A percentile compares a stretch with the other conserved stretches of the same genome.
Evolutionary conservation across 495 filamentous ascomycete species (phyloP).

Genomic region (Aspergillus mulundensis): DNA sequence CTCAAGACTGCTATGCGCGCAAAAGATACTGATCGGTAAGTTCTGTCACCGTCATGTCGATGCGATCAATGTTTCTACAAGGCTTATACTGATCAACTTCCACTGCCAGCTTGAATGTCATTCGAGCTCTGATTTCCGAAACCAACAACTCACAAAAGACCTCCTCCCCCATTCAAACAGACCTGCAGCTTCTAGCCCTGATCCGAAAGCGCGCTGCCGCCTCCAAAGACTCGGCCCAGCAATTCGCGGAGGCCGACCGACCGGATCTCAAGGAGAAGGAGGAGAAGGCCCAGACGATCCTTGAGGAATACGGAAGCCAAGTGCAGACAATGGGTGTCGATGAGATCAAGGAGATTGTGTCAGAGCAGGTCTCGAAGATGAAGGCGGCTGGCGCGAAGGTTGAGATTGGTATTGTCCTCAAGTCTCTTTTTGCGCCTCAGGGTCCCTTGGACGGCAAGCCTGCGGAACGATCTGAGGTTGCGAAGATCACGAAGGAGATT

Average conservation of each 20-base stretch:
- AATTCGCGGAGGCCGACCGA: conserved; percentile 49
- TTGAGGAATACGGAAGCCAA: conserved; percentile 54
- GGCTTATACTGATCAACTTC: conserved; percentile 1
- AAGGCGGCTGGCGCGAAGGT: conserved; percentile 40
- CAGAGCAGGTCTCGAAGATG: conserved; percentile 38
- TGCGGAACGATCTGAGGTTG: conserved; percentile 47
- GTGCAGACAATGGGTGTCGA: conserved; percentile 48
- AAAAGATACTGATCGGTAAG: conserved; percentile 53
- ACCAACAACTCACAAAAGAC: conserved; percentile 62
- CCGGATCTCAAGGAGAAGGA: conserved; percentile 57
- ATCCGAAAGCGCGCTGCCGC: conserved; percentile 52
- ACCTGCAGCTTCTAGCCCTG: conserved; percentile 55
- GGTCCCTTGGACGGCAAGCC: conserved; percentile 51
- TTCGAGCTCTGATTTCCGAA: conserved; percentile 58
- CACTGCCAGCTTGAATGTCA: conserved; percentile 46
- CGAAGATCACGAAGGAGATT: conserved; percentile 42
- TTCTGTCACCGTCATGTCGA: neutral
- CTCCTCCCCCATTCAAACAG: conserved; percentile 51
- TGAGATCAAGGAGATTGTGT: conserved; percentile 46
- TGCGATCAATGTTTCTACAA: neutral
- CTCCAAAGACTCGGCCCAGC: conserved; percentile 45
- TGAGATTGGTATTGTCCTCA: conserved; percentile 45
- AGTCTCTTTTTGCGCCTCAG: conserved; percentile 42
- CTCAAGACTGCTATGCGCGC: conserved; percentile 59
- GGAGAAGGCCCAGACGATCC: conserved; percentile 48